phyloP scores from a whole-genome alignment of 306 rosid species.

The Rosa chinensis region DNA sequence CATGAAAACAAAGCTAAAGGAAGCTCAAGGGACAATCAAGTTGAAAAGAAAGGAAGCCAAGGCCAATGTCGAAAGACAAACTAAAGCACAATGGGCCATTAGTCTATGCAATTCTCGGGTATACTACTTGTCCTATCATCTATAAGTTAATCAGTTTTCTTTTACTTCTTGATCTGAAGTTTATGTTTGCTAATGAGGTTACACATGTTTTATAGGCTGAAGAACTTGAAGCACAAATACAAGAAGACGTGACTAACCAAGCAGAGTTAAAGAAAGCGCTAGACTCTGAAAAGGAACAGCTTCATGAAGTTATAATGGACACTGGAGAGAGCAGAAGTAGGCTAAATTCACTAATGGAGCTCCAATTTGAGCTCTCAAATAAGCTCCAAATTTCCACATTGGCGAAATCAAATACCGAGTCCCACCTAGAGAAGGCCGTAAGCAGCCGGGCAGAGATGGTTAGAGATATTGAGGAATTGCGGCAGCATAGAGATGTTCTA shows the following conservation, averaged over 20 bases:
- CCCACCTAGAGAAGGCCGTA: constrained; percentile 55
- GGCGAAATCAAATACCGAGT: constrained; percentile 42
- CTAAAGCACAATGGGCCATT: constrained; percentile 76
- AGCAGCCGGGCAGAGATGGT: constrained; percentile 45
- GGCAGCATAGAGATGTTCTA: constrained; percentile 70
- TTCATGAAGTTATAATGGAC: constrained; percentile 43
- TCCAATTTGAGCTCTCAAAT: constrained; percentile 66
- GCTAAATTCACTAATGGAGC: constrained; percentile 50
- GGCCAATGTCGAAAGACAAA: constrained; percentile 42
- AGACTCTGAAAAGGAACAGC: constrained; percentile 44
- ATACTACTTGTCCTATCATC: neutral
- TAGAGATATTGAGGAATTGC: constrained; percentile 61
- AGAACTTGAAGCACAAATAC: constrained; percentile 51
- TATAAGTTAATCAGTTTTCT: neutral
- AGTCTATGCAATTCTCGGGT: constrained; percentile 68
- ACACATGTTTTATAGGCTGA: constrained; percentile 40
- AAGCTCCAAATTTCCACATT: constrained; percentile 48
- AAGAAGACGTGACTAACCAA: constrained; percentile 47
- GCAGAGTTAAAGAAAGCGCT: constrained; percentile 48
- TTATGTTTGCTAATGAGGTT: neutral
- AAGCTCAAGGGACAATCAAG: constrained; percentile 49
- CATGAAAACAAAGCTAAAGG: constrained; percentile 44
- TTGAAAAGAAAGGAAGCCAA: constrained; percentile 53
- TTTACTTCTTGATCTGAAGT: neutral
- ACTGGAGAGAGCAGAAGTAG: constrained; percentile 57